Evolutionary conservation across 345 rosid species (phyloP).

Genomic region (Arabidopsis suecica): DNA sequence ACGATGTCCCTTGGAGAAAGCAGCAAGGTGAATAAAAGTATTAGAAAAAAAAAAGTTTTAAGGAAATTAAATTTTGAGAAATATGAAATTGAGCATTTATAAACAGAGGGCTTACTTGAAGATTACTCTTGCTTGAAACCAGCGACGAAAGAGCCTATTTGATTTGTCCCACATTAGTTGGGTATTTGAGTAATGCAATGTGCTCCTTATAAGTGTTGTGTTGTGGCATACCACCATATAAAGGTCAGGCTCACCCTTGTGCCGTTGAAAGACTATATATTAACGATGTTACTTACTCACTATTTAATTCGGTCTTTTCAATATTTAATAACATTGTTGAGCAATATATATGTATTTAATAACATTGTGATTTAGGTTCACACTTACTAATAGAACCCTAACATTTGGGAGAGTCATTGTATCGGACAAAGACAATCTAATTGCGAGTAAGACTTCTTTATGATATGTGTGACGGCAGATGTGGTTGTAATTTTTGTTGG

Average conservation of each 20-base stretch:
- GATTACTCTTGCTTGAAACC: background rate
- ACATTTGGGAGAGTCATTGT: background rate
- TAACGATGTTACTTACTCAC: too few relatives aligned
- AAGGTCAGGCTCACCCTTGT: too few relatives aligned
- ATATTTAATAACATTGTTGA: too few relatives aligned
- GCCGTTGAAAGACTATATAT: too few relatives aligned
- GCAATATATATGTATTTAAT: too few relatives aligned
- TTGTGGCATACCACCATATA: background rate
- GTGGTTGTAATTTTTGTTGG: background rate
- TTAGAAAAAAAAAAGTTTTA: too few relatives aligned
- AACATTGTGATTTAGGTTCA: background rate
- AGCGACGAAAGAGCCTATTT: background rate
- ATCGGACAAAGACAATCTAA: background rate
- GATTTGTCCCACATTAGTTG: background rate
- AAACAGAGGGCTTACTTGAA: background rate
- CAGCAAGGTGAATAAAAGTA: too few relatives aligned
- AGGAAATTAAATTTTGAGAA: background rate
- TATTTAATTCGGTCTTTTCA: too few relatives aligned
- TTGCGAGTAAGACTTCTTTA: background rate
- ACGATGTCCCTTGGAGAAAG: too few relatives aligned
- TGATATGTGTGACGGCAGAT: background rate
- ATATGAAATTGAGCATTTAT: background rate
- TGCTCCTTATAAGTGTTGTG: background rate
- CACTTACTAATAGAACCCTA: background rate
- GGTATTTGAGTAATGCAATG: background rate